A percentile compares a stretch with the other conserved stretches of the same genome.
phyloP scores from a whole-genome alignment of 2,329 filamentous ascomycete genomes.

The Cladosporium sp. region DNA sequence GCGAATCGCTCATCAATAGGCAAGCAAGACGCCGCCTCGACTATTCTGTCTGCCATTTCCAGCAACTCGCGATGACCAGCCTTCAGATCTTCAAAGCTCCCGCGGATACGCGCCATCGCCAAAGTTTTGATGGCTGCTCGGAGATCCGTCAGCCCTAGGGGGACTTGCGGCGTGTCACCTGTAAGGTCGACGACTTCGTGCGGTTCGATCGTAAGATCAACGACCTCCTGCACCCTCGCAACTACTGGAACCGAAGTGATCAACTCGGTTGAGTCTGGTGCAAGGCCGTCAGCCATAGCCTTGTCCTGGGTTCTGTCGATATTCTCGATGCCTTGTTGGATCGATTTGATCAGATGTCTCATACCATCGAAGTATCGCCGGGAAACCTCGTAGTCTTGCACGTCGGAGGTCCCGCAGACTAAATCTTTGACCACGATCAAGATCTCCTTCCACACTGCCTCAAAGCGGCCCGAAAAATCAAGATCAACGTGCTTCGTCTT shows the following conservation, averaged over 20 bases:
- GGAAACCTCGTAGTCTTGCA: conserved; percentile 2
- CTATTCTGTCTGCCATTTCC: background rate
- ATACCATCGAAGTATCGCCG: background rate
- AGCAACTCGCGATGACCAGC: background rate
- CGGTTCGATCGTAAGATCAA: background rate
- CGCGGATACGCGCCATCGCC: background rate
- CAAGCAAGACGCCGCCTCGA: background rate
- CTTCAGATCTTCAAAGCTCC: background rate
- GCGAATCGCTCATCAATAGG: background rate
- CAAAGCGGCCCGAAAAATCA: background rate
- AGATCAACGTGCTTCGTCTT: background rate
- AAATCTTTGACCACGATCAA: background rate
- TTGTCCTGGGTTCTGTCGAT: background rate
- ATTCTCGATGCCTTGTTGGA: background rate
- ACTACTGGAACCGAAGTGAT: background rate
- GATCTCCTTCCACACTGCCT: background rate
- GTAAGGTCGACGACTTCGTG: background rate
- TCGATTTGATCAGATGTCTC: background rate
- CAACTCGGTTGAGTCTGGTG: background rate
- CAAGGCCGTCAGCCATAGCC: background rate
- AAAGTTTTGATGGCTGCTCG: background rate
- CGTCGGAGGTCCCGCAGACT: background rate
- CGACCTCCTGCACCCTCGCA: background rate
- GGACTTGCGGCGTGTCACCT: background rate
- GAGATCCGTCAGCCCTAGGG: background rate